Evolutionary conservation across 1,139 yeast genomes (phyloP).

Genomic region (Eremothecium gossypii): DNA sequence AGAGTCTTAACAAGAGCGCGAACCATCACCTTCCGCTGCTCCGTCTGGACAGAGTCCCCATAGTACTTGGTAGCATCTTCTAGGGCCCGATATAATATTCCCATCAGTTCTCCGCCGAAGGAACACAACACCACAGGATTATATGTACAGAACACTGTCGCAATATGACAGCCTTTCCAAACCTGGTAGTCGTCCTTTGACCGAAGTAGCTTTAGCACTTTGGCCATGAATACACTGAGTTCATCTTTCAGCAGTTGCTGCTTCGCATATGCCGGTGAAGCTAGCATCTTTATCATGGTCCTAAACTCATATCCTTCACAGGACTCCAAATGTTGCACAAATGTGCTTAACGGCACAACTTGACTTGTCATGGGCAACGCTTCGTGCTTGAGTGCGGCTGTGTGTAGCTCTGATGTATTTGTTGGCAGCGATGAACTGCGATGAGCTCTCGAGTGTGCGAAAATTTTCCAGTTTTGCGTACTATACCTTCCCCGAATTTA

Average conservation of each 20-base stretch:
- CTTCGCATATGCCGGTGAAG: slow-evolving; percentile 30
- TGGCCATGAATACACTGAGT: slow-evolving; percentile 45
- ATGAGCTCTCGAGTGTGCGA: not conserved
- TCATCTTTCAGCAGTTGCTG: slow-evolving; percentile 42
- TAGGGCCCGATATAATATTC: slow-evolving; percentile 45
- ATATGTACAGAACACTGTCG: slow-evolving; percentile 39
- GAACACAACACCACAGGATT: slow-evolving; percentile 46
- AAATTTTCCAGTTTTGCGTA: not conserved
- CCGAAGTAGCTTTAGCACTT: slow-evolving; percentile 45
- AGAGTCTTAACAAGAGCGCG: slow-evolving; percentile 44
- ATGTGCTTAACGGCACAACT: slow-evolving; percentile 26
- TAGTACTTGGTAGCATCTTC: slow-evolving; percentile 31
- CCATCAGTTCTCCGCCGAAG: slow-evolving; percentile 49
- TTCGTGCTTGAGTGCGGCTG: slow-evolving; percentile 1
- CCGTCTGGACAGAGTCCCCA: slow-evolving; percentile 21
- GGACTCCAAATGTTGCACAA: slow-evolving; percentile 28
- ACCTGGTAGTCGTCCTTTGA: slow-evolving; percentile 41
- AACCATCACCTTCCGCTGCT: slow-evolving; percentile 31
- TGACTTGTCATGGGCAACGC: slow-evolving; percentile 13
- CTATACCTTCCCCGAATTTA: too few species aligned
- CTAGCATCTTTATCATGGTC: slow-evolving; percentile 27
- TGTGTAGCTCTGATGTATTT: not conserved
- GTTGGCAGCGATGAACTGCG: not conserved
- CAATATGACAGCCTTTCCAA: slow-evolving; percentile 58
- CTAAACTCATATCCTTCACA: slow-evolving; percentile 30